Evolutionary conservation across 768 basidiomycete genomes (phyloP).

Genomic region (Neoboletus magnificus): DNA sequence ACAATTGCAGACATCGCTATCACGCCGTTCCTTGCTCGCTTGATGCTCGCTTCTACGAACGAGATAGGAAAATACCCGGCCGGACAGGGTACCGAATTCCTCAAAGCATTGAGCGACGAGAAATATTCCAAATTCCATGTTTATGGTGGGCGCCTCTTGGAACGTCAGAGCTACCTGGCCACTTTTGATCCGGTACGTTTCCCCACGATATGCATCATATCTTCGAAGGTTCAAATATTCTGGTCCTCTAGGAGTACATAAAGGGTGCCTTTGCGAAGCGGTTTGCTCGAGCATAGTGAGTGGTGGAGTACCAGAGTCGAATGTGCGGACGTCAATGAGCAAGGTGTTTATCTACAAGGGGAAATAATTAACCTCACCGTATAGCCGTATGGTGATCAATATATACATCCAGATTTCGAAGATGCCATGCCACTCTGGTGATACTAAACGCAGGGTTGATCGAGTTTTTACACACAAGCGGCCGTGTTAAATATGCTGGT

Average conservation of each 20-base stretch:
- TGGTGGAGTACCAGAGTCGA: background rate
- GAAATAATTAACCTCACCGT: too few species aligned
- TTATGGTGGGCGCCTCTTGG: slow-evolving; percentile 47
- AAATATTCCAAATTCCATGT: slow-evolving; percentile 50
- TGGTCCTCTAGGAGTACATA: slow-evolving; percentile 11
- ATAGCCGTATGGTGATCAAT: background rate
- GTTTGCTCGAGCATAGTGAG: slow-evolving; percentile 6
- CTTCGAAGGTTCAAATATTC: background rate
- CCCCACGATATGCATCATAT: too few species aligned
- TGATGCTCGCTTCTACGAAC: slow-evolving; percentile 42
- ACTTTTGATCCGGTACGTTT: slow-evolving; percentile 54
- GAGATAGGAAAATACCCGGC: slow-evolving; percentile 50
- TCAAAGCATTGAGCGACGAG: slow-evolving; percentile 36
- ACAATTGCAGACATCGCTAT: slow-evolving; percentile 64
- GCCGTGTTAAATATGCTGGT: background rate
- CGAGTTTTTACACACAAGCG: background rate
- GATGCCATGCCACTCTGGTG: background rate
- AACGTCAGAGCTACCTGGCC: slow-evolving; percentile 49
- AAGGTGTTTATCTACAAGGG: background rate
- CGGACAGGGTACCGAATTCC: slow-evolving; percentile 46
- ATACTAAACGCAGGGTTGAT: background rate
- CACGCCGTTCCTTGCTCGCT: slow-evolving; percentile 57
- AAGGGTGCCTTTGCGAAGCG: background rate
- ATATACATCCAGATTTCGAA: background rate
- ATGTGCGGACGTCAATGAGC: too few species aligned